Evolutionary conservation across 805 yeast species (phyloP), one percentile per base, ranked within the genome.

Genomic region (Sungouiella blattae): DNA sequence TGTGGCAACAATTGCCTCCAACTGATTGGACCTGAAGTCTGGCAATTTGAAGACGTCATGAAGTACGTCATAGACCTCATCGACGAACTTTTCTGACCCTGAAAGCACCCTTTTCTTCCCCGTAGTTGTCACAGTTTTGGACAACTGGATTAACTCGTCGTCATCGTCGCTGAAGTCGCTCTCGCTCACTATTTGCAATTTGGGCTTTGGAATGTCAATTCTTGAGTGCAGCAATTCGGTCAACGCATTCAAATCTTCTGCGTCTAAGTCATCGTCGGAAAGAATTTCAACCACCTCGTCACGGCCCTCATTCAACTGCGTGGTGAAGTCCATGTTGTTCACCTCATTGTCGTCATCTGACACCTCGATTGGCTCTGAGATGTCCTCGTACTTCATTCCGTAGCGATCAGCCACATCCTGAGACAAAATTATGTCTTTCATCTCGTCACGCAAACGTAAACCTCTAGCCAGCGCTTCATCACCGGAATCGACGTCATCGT

Each of bases 1-100:
- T 20, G 86, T 81, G 1, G 95, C 81, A 49, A 82, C 78, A 5
- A 93, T 76, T 0, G 97, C 98, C 36, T 87, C 93, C 24, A 83
- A 60, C 54, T 93, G 98, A 56, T 91, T 85, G 4, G 79, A 74
- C 37, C 98, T 71, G 58, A 93, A 93, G 1, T 72, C 68, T 4
- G 62, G 52, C 22, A 93, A 58, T 21, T 78, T 74, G 62, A 93
- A 93, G 4, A 70, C 73, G 5, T 70, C 58, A 15, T 69, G 67
- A 21, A 93, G 64, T 8, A 77, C 74, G 2, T 58, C 56, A 49
- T 73, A 69, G 0, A 87, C 81, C 37, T 89, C 97, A 2, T 62
- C 52, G 1, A 93, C 73, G 83, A 95, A 91, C 3, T 34, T 28
- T 28, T 56, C 67, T 3, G 60, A 46, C 1, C 67, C 70, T 1